phyloP scores from a whole-genome alignment of 305 asterid species.

The Plantago coronopus region DNA sequence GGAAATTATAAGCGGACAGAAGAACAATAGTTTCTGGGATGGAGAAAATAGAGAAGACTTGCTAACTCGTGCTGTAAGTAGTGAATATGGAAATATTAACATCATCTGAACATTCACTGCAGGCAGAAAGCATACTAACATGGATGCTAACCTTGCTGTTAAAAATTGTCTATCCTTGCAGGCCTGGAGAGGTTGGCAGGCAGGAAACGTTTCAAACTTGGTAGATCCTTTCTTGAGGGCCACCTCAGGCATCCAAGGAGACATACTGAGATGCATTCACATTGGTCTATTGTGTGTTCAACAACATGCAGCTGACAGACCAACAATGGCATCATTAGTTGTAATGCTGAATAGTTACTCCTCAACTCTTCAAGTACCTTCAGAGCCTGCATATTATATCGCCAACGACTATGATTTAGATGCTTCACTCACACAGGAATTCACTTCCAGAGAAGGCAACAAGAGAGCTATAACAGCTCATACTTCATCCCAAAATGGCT shows the following conservation, averaged over 20 bases:
- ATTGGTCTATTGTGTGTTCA: conserved; percentile 43
- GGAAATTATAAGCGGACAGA: conserved; percentile 36
- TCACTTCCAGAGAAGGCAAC: neutral
- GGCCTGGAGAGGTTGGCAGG: conserved; percentile 43
- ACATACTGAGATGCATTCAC: conserved; percentile 44
- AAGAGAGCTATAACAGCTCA: no score
- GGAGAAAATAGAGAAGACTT: conserved; percentile 28
- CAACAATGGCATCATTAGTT: conserved; percentile 34
- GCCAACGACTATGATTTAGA: conserved; percentile 17
- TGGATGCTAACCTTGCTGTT: neutral
- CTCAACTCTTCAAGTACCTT: conserved; percentile 27
- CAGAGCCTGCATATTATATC: conserved; percentile 31
- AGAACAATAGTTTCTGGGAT: neutral
- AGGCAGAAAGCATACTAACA: neutral
- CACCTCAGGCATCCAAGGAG: conserved; percentile 12
- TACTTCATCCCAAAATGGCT: no score
- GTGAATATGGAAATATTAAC: neutral
- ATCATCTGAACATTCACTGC: neutral
- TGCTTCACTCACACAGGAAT: neutral
- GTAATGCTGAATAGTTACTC: conserved; percentile 38
- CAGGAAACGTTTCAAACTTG: conserved; percentile 24
- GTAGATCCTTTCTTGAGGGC: conserved; percentile 27
- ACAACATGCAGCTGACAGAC: conserved; percentile 34
- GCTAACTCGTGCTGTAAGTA: conserved; percentile 31
- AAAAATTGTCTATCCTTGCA: conserved; percentile 1